phyloP scores from a whole-genome alignment of 2,329 filamentous ascomycete species.

The Fusarium foetens region DNA sequence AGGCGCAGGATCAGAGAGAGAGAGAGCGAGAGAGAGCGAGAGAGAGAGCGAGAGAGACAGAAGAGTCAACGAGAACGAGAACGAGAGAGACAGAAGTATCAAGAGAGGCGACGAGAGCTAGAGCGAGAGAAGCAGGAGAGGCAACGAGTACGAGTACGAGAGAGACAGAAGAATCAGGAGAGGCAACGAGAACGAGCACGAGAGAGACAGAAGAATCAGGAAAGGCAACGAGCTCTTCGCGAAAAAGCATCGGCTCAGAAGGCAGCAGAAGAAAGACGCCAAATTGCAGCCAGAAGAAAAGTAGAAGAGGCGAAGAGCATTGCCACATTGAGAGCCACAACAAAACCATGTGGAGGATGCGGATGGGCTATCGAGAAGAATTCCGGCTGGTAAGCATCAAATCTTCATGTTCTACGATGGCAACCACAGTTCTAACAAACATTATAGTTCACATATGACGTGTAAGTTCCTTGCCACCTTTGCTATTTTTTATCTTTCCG shows the following conservation, averaged over 20 bases:
- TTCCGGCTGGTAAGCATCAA: constrained; percentile 53
- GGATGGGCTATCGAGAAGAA: constrained; percentile 54
- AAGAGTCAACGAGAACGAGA: not conserved
- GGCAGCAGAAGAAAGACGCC: constrained; percentile 43
- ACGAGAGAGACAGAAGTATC: not conserved
- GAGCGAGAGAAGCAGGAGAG: not conserved
- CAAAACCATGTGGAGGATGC: constrained; percentile 54
- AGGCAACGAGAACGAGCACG: not conserved
- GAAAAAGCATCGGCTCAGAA: constrained; percentile 41
- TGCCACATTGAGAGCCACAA: constrained; percentile 44
- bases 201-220: not conserved
- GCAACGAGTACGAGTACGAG: constrained; percentile 5
- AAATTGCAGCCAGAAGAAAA: constrained; percentile 45
- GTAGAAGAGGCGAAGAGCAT: constrained; percentile 50
- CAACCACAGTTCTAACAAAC: constrained; percentile 39
- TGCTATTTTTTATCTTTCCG: not conserved
- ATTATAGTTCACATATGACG: constrained; percentile 53
- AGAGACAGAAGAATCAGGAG: not conserved
- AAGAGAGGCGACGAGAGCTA: not conserved
- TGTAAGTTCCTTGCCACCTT: constrained; percentile 48
- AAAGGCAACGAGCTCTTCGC: constrained; percentile 24
- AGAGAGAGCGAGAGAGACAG: not conserved
- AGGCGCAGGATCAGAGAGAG: not conserved
- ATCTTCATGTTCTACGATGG: not conserved
- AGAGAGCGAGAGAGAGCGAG: not conserved